Evolutionary conservation across 1,284 basidiomycete genomes (phyloP), one percentile per base, ranked within the genome.

Genomic region (Tylopilus orsonianus): DNA sequence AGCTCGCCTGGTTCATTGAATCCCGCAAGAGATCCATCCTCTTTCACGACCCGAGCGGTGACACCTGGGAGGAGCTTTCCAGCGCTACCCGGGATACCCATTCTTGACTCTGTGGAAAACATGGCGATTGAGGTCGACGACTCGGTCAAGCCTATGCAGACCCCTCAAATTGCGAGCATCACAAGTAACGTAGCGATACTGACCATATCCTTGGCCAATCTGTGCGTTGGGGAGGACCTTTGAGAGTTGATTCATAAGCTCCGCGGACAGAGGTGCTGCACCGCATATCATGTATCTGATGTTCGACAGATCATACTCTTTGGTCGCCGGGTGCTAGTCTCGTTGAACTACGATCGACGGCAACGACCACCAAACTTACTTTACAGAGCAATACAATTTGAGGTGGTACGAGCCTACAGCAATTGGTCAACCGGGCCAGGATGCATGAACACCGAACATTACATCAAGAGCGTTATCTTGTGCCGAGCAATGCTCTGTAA

Each of bases 191-290:
- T 0, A 33, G 47, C 1, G 5, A 22, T 8, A 23, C 67, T 61
- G 59, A 67, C 85, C 85, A 61, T 85, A 88, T 5, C 76, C 81
- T 65, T 88, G 85, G 9, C 81, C 83, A 43, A 88, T 77, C 39
- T 75, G 69, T 2, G 78, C 76, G 19, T 78, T 64, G 0, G 85
- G 85, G 13, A 90, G 66, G 32, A 83, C 60, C 29, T 73, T 67
- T 36, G 76, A 66, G 27, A 88, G 65, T 55, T 81, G 75, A 30
- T 71, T 53, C 45, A 76, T 81, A 24, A 88, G 72, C 59, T 88
- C 87, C 14, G 75, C 69, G 3, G 85, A 83, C 5, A 92, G 69
- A 4, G 89, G 89, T 0, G 89, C 89, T 0, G 88, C 90, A 20
- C 88, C 86, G 40, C 74, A 73, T 70, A 89, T 77, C 52, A 82